These are phyloP conservation scores for Phialophora macrospora DNA, from an alignment of 2,329 filamentous ascomycete genomes.

Conservation along the genomic window DNA sequence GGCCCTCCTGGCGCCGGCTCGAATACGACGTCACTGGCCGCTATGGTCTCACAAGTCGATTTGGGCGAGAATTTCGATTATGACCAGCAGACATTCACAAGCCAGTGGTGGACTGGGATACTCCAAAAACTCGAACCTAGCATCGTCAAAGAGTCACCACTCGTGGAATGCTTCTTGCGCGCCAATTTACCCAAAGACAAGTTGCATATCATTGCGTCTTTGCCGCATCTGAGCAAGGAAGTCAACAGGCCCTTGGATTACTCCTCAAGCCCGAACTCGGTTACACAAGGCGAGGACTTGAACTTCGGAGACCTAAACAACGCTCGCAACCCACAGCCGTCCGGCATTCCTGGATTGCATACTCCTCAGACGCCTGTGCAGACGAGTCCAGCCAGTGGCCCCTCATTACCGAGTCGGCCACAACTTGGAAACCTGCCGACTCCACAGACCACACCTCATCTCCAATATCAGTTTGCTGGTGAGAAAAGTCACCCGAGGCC, in stretches of 20 bases:
- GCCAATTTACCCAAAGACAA: slow-evolving; percentile 23
- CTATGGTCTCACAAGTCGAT: slow-evolving; percentile 30
- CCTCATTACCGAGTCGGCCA: slow-evolving; percentile 59
- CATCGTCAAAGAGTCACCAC: slow-evolving; percentile 28
- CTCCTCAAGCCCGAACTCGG: slow-evolving; percentile 10
- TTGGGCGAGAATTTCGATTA: slow-evolving; percentile 12
- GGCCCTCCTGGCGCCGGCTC: slow-evolving; percentile 19
- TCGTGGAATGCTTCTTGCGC: slow-evolving; percentile 29
- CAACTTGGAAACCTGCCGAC: slow-evolving; percentile 64
- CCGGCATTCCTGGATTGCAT: slow-evolving; percentile 1
- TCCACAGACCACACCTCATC: slow-evolving; percentile 65
- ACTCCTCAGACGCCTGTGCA: slow-evolving; percentile 27
- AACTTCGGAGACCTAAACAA: slow-evolving; percentile 33
- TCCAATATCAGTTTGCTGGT: slow-evolving; percentile 24
- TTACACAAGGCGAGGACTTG: slow-evolving; percentile 23
- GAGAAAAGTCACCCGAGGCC: slow-evolving; percentile 60
- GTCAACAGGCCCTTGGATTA: slow-evolving; percentile 9
- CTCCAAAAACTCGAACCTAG: slow-evolving; percentile 30
- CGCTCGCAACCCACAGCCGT: slow-evolving; percentile 12
- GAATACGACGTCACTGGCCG: slow-evolving; percentile 22
- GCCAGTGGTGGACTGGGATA: slow-evolving; percentile 32
- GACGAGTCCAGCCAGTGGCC: slow-evolving; percentile 28
- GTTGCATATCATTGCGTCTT: slow-evolving; percentile 13
- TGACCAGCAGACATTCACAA: slow-evolving; percentile 20
- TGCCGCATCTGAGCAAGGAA: slow-evolving; percentile 14